A percentile compares a stretch with the other conserved stretches of the same genome.
These are phyloP conservation scores for Pythium aphanidermatum DNA, from an alignment of 352 stramenopile genomes.

Conservation along the genomic window DNA sequence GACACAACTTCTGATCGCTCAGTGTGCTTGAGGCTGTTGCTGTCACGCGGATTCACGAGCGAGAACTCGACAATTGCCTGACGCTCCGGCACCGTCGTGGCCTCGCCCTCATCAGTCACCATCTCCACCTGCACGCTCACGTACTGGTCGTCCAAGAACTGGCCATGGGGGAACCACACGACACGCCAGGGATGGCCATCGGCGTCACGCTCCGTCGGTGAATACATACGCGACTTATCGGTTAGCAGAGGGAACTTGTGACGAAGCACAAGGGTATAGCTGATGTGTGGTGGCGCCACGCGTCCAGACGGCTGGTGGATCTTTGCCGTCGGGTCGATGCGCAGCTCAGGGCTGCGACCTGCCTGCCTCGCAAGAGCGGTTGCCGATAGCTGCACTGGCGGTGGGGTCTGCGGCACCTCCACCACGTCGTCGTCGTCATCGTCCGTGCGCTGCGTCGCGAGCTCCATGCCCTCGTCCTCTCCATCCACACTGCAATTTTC, in stretches of 20 bases:
- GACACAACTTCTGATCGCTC: constrained; percentile 39
- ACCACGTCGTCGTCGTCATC: constrained; percentile 11
- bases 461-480: constrained; percentile 18
- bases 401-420: constrained; percentile 16
- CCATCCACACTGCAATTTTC: no score
- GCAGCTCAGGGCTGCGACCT: background rate
- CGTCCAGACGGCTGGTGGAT: constrained; percentile 11
- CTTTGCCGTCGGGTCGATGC: constrained; percentile 18
- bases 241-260: constrained; percentile 38
- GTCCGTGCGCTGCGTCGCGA: constrained; percentile 5
- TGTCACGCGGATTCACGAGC: constrained; percentile 31
- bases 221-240: constrained; percentile 26
- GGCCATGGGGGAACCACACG: constrained; percentile 54
- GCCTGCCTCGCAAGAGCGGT: constrained; percentile 9
- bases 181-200: constrained; percentile 46
- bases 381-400: constrained; percentile 16
- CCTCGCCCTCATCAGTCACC: constrained; percentile 14
- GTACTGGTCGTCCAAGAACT: constrained; percentile 29
- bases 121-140: constrained; percentile 64
- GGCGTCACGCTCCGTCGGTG: constrained; percentile 28
- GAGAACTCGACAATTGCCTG: constrained; percentile 34
- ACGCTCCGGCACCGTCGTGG: constrained; percentile 2
- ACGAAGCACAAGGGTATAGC: constrained; percentile 12
- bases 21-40: constrained; percentile 13
- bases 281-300: background rate